phyloP scores from a whole-genome alignment of 1,139 yeast species.

The Scheffersomyces cryptocercus region DNA sequence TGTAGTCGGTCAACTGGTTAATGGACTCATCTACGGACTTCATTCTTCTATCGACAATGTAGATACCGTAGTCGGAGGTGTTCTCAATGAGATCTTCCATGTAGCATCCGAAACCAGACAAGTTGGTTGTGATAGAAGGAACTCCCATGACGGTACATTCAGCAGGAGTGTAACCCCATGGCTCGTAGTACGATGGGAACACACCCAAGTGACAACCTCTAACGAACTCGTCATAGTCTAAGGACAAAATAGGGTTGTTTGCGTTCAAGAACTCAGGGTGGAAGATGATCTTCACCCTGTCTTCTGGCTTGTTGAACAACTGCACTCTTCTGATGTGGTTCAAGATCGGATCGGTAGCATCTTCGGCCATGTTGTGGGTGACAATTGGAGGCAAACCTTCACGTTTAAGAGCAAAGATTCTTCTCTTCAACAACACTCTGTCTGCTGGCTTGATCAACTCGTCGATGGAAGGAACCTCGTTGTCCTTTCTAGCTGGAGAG shows the following conservation, averaged over 20 bases:
- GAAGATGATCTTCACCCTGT: slow-evolving; percentile 92
- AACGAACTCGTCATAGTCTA: slow-evolving; percentile 96
- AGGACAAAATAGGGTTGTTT: slow-evolving; percentile 87
- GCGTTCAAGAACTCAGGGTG: slow-evolving; percentile 97
- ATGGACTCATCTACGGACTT: slow-evolving; percentile 93
- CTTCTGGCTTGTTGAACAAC: slow-evolving; percentile 84
- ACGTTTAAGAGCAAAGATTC: slow-evolving; percentile 91
- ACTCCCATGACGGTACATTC: slow-evolving; percentile 99
- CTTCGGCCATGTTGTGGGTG: slow-evolving; percentile 97
- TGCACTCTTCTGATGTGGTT: slow-evolving; percentile 92
- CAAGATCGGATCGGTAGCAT: slow-evolving; percentile 85
- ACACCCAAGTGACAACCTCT: slow-evolving; percentile 98
- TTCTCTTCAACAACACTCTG: slow-evolving; percentile 83
- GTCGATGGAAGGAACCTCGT: slow-evolving; percentile 63
- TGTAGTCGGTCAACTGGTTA: slow-evolving; percentile 83
- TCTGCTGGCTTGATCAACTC: slow-evolving; percentile 87
- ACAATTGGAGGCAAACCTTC: slow-evolving; percentile 91
- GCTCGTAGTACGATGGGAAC: slow-evolving; percentile 97
- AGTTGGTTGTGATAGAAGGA: slow-evolving; percentile 95
- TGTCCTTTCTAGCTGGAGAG: slow-evolving; percentile 55
- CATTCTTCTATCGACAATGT: slow-evolving; percentile 93
- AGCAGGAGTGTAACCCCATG: slow-evolving; percentile 99
- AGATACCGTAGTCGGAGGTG: slow-evolving; percentile 93
- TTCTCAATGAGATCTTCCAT: slow-evolving; percentile 98
- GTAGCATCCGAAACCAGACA: slow-evolving; percentile 97